Percentiles rank a stretch among this genome's conserved stretches.
Evolutionary conservation across 371 early-diverging fungal species (phyloP).

Genomic region (Mucor racemosus): DNA sequence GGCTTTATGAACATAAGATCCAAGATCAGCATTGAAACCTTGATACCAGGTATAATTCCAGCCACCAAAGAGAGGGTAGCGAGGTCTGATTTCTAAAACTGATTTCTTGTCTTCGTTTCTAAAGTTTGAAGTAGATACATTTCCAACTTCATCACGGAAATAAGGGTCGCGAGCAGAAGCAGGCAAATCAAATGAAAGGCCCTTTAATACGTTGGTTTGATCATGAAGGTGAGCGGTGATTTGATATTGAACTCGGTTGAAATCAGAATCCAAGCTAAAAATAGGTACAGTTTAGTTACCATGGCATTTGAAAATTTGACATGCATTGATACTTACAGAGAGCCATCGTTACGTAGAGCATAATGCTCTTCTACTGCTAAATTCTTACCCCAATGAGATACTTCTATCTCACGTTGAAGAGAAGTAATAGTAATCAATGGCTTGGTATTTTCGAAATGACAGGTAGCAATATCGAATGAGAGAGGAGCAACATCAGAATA

Average conservation of each 20-base stretch:
- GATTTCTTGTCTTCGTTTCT: conserved; percentile 49
- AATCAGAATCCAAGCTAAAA: conserved; percentile 72
- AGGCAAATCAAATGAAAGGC: conserved; percentile 66
- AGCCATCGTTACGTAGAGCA: conserved; percentile 81
- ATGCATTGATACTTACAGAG: conserved; percentile 58
- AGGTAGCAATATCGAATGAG: conserved; percentile 52
- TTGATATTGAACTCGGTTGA: conserved; percentile 76
- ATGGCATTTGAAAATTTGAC: not conserved
- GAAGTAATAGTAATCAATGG: conserved; percentile 70
- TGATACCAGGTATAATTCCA: conserved; percentile 95
- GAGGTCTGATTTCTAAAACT: conserved; percentile 77
- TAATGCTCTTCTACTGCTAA: conserved; percentile 87
- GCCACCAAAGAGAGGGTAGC: conserved; percentile 94
- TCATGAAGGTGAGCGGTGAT: conserved; percentile 49
- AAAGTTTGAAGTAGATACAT: conserved; percentile 92
- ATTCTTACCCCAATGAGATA: conserved; percentile 88
- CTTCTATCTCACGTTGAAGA: conserved; percentile 74
- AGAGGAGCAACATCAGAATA: conserved; percentile 53
- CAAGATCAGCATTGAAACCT: conserved; percentile 83
- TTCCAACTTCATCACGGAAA: conserved; percentile 94
- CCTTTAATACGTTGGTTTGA: conserved; percentile 65
- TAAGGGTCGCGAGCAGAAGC: conserved; percentile 75
- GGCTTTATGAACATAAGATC: conserved; percentile 54
- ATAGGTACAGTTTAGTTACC: not conserved
- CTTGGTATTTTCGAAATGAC: conserved; percentile 70